phyloP scores from a whole-genome alignment of 2,329 filamentous ascomycete species.

The Ophiostoma tasmaniense region DNA sequence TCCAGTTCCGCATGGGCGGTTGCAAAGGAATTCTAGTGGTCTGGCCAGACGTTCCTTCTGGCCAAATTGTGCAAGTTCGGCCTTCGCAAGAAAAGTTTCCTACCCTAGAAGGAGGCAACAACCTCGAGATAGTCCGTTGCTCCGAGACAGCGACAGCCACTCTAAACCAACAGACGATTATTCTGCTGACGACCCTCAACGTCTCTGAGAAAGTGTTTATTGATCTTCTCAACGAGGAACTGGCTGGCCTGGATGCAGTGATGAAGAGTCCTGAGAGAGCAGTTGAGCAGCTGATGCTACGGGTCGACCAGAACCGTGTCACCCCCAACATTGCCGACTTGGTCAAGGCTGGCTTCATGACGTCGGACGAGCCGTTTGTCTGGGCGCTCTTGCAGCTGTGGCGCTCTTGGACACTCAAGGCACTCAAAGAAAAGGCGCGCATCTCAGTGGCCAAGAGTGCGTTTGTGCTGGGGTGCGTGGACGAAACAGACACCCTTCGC shows the following conservation, averaged over 20 bases:
- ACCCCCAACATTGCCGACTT: constrained; percentile 67
- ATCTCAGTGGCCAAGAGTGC: constrained; percentile 76
- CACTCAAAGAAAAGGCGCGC: constrained; percentile 84
- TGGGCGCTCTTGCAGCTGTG: constrained; percentile 72
- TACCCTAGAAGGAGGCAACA: constrained; percentile 49
- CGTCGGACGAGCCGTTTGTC: constrained; percentile 66
- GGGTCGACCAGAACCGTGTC: constrained; percentile 77
- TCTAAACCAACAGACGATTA: constrained; percentile 83
- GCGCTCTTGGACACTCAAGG: constrained; percentile 81
- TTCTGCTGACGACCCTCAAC: constrained; percentile 71
- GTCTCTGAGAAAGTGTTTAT: constrained; percentile 60
- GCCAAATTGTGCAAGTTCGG: constrained; percentile 66
- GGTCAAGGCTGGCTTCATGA: constrained; percentile 72
- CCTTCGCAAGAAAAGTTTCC: constrained; percentile 81
- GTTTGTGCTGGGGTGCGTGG: constrained; percentile 79
- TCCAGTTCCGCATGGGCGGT: constrained; percentile 86
- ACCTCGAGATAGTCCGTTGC: constrained; percentile 76
- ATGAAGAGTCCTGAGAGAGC: constrained; percentile 59
- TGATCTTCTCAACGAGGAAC: constrained; percentile 56
- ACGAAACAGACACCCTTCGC: constrained; percentile 68
- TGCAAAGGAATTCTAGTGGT: constrained; percentile 82
- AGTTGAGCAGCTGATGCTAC: constrained; percentile 58
- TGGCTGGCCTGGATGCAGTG: constrained; percentile 59
- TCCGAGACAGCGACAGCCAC: constrained; percentile 69
- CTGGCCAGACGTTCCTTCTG: constrained; percentile 52